Conservation (phyloP, 176 grass and related monocot genomes). For the Poa pratensis region DNA sequence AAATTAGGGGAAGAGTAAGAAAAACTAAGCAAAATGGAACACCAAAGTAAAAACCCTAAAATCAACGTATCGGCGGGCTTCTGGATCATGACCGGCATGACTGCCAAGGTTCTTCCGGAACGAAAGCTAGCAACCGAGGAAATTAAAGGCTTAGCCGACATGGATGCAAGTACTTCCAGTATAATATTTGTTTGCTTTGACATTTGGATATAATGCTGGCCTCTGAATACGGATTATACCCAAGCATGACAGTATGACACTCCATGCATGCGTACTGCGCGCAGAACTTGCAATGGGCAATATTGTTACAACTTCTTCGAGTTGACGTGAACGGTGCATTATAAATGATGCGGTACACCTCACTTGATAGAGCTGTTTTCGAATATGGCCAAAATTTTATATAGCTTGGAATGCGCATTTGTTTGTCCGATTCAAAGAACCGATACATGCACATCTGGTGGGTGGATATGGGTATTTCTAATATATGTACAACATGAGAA, state of each 20-base stretch:
- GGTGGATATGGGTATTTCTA: slow-evolving; percentile 25
- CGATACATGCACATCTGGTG: background rate
- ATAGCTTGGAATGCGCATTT: slow-evolving; percentile 31
- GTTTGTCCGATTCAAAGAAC: slow-evolving; percentile 45
- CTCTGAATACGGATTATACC: background rate
- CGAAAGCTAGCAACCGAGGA: background rate
- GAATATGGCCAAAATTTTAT: slow-evolving; percentile 21
- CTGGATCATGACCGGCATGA: background rate
- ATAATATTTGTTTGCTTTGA: slow-evolving; percentile 21
- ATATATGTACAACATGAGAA: slow-evolving; percentile 17
- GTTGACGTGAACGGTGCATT: slow-evolving; percentile 42
- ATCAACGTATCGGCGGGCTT: background rate
- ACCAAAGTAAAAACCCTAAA: background rate
- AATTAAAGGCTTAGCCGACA: too few relatives aligned
- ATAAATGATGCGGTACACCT: slow-evolving; percentile 36
- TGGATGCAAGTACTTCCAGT: background rate
- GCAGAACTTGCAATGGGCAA: slow-evolving; percentile 6
- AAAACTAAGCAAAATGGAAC: too few relatives aligned
- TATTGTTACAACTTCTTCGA: slow-evolving; percentile 19
- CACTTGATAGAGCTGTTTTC: slow-evolving; percentile 24
- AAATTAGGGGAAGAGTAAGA: too few relatives aligned
- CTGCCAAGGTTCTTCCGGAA: background rate
- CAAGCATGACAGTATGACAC: slow-evolving; percentile 1
- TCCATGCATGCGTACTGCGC: background rate
- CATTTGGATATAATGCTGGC: background rate